phyloP scores from a whole-genome alignment of 371 early-diverging fungal species.

The Mucor lusitanicus region DNA sequence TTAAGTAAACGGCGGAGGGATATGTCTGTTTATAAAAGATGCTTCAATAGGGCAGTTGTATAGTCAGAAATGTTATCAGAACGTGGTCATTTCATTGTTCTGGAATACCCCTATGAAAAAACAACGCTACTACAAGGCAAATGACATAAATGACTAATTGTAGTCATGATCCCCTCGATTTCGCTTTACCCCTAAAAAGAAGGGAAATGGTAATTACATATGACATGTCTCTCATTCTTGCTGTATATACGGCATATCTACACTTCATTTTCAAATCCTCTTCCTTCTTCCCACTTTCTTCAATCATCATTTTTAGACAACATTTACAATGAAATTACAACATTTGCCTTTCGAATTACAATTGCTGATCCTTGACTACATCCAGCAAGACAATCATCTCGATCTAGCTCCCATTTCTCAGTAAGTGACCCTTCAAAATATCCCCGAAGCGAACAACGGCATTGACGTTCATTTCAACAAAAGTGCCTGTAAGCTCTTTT shows the following conservation, averaged over 20 bases:
- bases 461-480: background rate
- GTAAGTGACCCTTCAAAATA: slow-evolving; percentile 16
- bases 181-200: background rate
- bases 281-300: background rate
- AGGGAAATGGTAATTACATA: background rate
- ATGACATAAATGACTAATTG: slow-evolving; percentile 3
- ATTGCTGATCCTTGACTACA: slow-evolving; percentile 22
- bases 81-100: background rate
- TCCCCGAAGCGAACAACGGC: background rate
- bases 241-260: background rate
- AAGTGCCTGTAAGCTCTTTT: slow-evolving; percentile 12
- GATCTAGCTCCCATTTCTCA: slow-evolving; percentile 31
- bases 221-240: slow-evolving; percentile 12
- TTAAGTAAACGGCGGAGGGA: background rate
- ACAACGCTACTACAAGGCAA: background rate
- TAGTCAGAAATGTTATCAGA: too few species aligned
- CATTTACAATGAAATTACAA: slow-evolving; percentile 11
- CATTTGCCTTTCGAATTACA: slow-evolving; percentile 33
- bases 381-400: slow-evolving; percentile 27
- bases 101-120: background rate
- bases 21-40: too few species aligned
- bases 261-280: background rate
- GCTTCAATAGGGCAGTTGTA: too few species aligned
- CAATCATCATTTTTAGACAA: background rate
- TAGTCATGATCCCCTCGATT: slow-evolving; percentile 1